These are phyloP conservation scores for Hanseniaspora lindneri DNA, from an alignment of 805 yeast species.

Conservation along the genomic window DNA sequence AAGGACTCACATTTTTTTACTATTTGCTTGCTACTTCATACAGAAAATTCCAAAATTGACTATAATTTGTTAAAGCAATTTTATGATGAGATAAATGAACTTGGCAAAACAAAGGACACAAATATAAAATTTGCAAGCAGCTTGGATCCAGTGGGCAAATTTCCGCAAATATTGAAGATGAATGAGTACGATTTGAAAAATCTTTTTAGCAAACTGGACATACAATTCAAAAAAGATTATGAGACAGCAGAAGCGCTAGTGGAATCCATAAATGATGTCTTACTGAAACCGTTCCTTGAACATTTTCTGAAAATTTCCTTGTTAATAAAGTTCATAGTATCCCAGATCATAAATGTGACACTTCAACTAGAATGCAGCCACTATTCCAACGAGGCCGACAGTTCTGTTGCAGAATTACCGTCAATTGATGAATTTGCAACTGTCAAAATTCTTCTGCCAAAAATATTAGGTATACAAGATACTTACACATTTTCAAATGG, in stretches of 20 bases:
- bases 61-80: neutral
- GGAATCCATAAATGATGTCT: neutral
- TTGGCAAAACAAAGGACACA: neutral
- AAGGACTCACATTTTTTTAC: slow-evolving; percentile 4
- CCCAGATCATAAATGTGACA: slow-evolving; percentile 6
- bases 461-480: slow-evolving; percentile 3
- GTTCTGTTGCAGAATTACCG: slow-evolving; percentile 4
- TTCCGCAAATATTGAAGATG: slow-evolving; percentile 3
- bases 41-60: neutral
- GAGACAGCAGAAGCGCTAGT: neutral
- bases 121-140: neutral
- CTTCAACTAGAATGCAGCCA: neutral
- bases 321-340: slow-evolving; percentile 9
- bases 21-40: neutral
- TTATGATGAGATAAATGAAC: neutral
- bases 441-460: neutral
- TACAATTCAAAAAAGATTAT: neutral
- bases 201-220: neutral
- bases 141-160: slow-evolving; percentile 4
- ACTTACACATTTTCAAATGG: neutral
- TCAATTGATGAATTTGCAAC: slow-evolving; percentile 2
- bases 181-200: slow-evolving; percentile 10
- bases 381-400: neutral
- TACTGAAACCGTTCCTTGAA: neutral
- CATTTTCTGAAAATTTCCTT: slow-evolving; percentile 6